These are phyloP conservation scores for Fraxinus dipetala DNA, from an alignment of 305 asterid genomes.

Conservation along the genomic window DNA sequence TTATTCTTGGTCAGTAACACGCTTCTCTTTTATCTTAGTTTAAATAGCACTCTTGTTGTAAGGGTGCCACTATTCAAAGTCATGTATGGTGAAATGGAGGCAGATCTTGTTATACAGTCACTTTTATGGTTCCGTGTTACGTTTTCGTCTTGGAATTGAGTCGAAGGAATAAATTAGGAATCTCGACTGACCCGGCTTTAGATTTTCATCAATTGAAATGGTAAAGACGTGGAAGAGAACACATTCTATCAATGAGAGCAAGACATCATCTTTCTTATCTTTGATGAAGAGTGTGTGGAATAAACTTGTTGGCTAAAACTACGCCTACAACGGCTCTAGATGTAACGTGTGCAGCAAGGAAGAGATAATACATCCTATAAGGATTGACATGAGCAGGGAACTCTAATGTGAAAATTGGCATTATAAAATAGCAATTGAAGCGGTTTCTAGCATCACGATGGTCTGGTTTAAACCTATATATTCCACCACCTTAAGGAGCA, in stretches of 20 bases:
- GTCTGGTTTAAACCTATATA: too few species aligned
- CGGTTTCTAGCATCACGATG: conserved; percentile 63
- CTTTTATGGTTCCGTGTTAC: conserved; percentile 52
- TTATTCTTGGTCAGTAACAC: too few species aligned
- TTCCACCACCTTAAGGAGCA: too few species aligned
- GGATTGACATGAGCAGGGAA: conserved; percentile 52
- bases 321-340: conserved; percentile 37
- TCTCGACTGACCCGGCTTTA: neutral
- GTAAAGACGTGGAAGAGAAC: neutral
- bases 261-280: neutral
- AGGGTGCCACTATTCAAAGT: too few species aligned
- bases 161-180: too few species aligned
- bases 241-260: neutral
- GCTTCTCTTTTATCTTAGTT: too few species aligned
- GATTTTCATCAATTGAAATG: neutral
- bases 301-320: conserved; percentile 24
- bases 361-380: conserved; percentile 50
- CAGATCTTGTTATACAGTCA: conserved; percentile 44
- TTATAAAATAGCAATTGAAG: conserved; percentile 56
- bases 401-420: conserved; percentile 66
- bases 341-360: conserved; percentile 45
- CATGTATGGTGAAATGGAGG: too few species aligned
- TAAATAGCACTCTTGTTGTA: too few species aligned
- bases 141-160: conserved; percentile 40
- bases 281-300: conserved; percentile 35